Base-by-base conservation (phyloP, 2,329 filamentous ascomycete species). In the Fusarium dimerum region DNA sequence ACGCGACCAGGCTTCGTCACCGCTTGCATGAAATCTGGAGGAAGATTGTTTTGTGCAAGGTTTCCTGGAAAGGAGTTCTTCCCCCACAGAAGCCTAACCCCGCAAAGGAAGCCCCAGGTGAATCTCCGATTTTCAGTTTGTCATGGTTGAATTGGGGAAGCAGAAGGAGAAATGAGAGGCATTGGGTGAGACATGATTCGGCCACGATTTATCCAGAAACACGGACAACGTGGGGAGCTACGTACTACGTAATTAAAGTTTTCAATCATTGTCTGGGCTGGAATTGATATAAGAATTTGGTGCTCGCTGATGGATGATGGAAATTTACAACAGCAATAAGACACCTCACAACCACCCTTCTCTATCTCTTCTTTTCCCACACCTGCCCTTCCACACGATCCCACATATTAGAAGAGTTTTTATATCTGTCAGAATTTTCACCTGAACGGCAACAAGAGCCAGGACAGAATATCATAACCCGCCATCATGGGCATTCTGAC, bases 401-500 rank as follows among this genome's bases (percentile, higher is more conserved):
- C 42, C 48, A 44, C 57, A 16, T 8, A 16, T 16, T 16, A 38
- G 9, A n/a, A n/a, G n/a, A n/a, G n/a, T 38, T 38, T 40, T 10
- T 11, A 40, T 16, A 60, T 29, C 53, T 40, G 17, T 47, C 45
- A 47, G 32, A 26, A 58, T 52, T 45, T 59, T 47, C 41, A 16
- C 46, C 48, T n/a, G n/a, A n/a, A n/a, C n/a, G n/a, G n/a, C n/a
- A n/a, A n/a, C n/a, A n/a, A n/a, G n/a, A n/a, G n/a, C 6, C 32
- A 32, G 45, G 38, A 26, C 36, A 29, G 32, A n/a, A 15, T 30
- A 38, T 42, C 51, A 41, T 30, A 20, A 32, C n/a, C 41, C 15
- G 43, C 38, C 50, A 40, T n/a, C 44, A 78, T 78, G 76, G 72
- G 72, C 55, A 66, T 83, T 57, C 73, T 84, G 48, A 65, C 75